Evolutionary conservation across 495 filamentous ascomycete species (phyloP).

Genomic region (Penicillium paxilli): DNA sequence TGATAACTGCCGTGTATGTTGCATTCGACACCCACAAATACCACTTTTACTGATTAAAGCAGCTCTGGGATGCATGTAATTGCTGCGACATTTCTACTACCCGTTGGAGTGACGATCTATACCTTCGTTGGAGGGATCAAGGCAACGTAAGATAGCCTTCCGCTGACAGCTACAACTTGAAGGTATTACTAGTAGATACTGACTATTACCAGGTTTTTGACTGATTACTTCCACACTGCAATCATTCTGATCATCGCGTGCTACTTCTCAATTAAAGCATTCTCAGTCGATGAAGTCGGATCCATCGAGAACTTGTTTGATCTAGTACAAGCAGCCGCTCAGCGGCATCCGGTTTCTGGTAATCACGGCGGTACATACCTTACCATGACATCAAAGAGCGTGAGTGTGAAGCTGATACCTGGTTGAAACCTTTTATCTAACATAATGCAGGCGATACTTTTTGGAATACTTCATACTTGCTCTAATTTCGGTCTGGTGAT

Average conservation of each 20-base stretch:
- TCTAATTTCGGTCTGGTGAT: constrained; percentile 44
- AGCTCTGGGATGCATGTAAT: constrained; percentile 48
- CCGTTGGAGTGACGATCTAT: constrained; percentile 44
- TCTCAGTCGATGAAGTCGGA: constrained; percentile 39
- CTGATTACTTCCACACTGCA: constrained; percentile 44
- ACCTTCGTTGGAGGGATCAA: constrained; percentile 50
- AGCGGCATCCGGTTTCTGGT: constrained; percentile 40
- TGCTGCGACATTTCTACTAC: constrained; percentile 43
- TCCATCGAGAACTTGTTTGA: constrained; percentile 46
- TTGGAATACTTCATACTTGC: constrained; percentile 45
- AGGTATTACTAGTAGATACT: background rate
- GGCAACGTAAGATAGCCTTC: constrained; percentile 35
- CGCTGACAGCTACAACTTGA: too few relatives aligned
- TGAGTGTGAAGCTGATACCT: constrained; percentile 1
- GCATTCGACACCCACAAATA: background rate
- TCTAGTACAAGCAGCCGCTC: constrained; percentile 42
- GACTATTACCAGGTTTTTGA: constrained; percentile 37
- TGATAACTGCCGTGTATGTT: constrained; percentile 38
- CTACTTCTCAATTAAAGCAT: constrained; percentile 48
- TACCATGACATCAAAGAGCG: constrained; percentile 50
- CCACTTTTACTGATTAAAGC: background rate
- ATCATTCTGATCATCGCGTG: constrained; percentile 49
- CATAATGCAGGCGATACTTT: constrained; percentile 32
- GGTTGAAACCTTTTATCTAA: background rate
- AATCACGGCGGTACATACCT: constrained; percentile 50